A percentile compares a stretch with the other conserved stretches of the same genome.
Conservation (phyloP, 2,329 filamentous ascomycete genomes). For the Chaetomiaceae sp. region DNA sequence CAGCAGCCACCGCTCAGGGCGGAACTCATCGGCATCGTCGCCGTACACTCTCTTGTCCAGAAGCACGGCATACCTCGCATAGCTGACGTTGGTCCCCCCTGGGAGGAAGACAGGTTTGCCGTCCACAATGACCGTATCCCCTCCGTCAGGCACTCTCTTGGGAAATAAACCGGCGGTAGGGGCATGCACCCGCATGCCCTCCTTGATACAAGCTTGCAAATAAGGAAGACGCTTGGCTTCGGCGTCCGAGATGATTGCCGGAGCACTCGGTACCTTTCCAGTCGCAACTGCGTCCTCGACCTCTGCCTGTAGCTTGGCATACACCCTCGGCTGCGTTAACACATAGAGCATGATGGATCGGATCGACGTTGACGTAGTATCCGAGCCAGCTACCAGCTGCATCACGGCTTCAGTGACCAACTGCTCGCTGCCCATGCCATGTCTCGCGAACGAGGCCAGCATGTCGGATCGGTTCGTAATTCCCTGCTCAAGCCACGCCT, state of each 20-base stretch:
- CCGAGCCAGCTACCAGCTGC: constrained; percentile 20
- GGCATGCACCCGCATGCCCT: constrained; percentile 35
- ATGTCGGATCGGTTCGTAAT: constrained; percentile 24
- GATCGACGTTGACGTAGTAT: constrained; percentile 18
- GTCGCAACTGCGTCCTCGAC: constrained; percentile 11
- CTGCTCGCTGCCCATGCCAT: constrained; percentile 27
- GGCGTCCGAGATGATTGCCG: constrained; percentile 2
- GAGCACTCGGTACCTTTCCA: no score
- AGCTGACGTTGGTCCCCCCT: constrained; percentile 34
- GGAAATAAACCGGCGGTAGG: constrained; percentile 26
- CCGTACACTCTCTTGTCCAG: constrained; percentile 31
- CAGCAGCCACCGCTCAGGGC: constrained; percentile 43
- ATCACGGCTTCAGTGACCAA: constrained; percentile 19
- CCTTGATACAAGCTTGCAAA: constrained; percentile 36
- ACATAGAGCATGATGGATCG: constrained; percentile 17
- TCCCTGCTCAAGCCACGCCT: constrained; percentile 17
- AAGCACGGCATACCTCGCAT: constrained; percentile 32
- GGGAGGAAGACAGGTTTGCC: constrained; percentile 34
- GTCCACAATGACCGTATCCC: constrained; percentile 29
- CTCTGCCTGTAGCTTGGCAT: constrained; percentile 15
- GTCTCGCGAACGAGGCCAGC: constrained; percentile 30
- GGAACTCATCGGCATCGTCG: constrained; percentile 36
- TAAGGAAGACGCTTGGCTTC: constrained; percentile 31
- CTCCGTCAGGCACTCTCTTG: constrained; percentile 28
- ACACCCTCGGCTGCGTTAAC: constrained; percentile 16